Percentiles rank a stretch among this genome's conserved stretches.
Conservation (phyloP, 306 rosid species). For the Gleditsia sinensis region DNA sequence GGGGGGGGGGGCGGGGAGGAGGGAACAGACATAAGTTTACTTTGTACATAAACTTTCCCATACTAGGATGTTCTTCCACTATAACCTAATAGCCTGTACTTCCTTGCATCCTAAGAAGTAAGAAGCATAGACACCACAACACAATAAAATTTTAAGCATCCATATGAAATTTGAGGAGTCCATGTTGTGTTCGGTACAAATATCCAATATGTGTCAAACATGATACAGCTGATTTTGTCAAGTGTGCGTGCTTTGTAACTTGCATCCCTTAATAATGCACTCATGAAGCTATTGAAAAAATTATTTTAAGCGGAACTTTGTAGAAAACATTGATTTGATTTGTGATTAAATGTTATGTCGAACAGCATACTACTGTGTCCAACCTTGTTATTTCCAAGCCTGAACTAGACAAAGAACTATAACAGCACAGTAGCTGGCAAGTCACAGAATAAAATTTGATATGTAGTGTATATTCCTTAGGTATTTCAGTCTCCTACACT, state of each 20-base stretch:
- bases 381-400: background rate
- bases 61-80: background rate
- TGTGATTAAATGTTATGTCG: background rate
- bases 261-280: background rate
- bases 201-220: no score
- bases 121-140: no score
- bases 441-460: background rate
- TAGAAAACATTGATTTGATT: background rate
- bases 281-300: background rate
- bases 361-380: background rate
- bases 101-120: background rate
- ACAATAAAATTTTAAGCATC: no score
- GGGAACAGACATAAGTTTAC: background rate
- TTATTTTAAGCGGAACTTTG: background rate
- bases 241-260: no score
- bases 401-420: background rate
- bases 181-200: no score
- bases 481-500: background rate
- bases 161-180: no score
- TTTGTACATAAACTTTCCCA: background rate
- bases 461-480: background rate
- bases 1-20: background rate
- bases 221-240: no score
- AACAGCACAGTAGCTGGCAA: background rate
- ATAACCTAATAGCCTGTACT: background rate